phyloP scores from a whole-genome alignment of 169 alveolate genomes.

The Cryptosporidium bovis region DNA sequence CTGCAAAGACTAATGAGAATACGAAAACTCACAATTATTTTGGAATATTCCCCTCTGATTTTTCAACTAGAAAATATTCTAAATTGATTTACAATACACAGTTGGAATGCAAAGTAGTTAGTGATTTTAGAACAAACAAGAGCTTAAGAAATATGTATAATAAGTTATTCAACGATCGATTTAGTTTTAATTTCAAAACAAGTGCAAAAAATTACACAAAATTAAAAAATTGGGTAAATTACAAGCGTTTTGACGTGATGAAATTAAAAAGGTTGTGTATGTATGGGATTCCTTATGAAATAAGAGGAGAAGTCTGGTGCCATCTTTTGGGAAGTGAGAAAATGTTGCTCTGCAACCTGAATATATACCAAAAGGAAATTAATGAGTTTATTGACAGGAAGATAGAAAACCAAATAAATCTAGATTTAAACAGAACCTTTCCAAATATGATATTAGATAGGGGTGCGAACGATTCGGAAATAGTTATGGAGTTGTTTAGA shows the following conservation, averaged over 20 bases:
- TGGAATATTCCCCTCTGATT: constrained; percentile 29
- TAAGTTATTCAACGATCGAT: background rate
- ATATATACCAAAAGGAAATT: background rate
- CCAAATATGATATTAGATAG: constrained; percentile 19
- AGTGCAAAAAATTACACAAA: background rate
- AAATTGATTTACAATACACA: background rate
- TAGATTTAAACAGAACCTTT: constrained; percentile 62
- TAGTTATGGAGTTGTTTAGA: constrained; percentile 48
- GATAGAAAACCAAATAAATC: constrained; percentile 41
- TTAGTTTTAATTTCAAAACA: background rate
- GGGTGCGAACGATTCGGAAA: background rate
- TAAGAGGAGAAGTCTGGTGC: constrained; percentile 67
- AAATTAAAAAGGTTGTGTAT: constrained; percentile 30
- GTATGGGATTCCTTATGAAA: constrained; percentile 42
- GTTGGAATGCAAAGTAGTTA: background rate
- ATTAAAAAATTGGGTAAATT: constrained; percentile 35
- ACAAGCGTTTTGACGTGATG: background rate
- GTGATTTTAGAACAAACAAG: background rate
- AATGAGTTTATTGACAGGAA: constrained; percentile 15
- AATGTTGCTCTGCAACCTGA: constrained; percentile 2
- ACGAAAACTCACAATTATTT: constrained; percentile 12
- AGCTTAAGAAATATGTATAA: background rate
- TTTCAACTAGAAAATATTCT: constrained; percentile 4
- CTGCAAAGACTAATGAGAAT: background rate
- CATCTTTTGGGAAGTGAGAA: constrained; percentile 54